Evolutionary conservation across 352 stramenopile genomes (phyloP).

Genomic region (Phytopythium cucurbitacearum): DNA sequence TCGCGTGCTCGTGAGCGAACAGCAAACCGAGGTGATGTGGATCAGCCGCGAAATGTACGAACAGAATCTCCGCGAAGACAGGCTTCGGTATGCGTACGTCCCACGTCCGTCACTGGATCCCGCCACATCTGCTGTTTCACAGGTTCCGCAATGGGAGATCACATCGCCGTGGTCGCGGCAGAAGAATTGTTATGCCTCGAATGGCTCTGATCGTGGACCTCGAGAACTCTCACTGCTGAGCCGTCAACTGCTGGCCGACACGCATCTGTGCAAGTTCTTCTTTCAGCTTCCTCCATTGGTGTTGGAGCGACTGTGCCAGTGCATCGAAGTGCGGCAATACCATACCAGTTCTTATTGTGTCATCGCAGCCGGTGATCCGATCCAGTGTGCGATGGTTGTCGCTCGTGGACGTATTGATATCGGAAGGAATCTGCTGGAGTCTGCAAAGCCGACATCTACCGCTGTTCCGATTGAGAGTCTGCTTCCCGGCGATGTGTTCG

Average conservation of each 20-base stretch:
- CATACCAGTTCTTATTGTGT: conserved; percentile 7
- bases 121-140: no score
- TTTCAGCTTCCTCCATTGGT: conserved; percentile 57
- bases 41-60: conserved; percentile 32
- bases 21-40: conserved; percentile 42
- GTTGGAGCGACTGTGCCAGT: conserved; percentile 42
- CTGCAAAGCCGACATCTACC: no score
- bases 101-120: conserved; percentile 4
- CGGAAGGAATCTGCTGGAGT: background rate
- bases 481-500: conserved; percentile 33
- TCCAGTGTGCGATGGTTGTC: conserved; percentile 31
- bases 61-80: conserved; percentile 32
- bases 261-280: conserved; percentile 29
- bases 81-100: conserved; percentile 32
- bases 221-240: conserved; percentile 21
- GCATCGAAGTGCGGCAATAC: conserved; percentile 32
- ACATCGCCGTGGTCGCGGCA: no score
- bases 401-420: conserved; percentile 20
- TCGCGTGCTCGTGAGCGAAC: conserved; percentile 30
- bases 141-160: no score
- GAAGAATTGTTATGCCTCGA: no score
- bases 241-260: conserved; percentile 26
- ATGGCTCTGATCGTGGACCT: conserved; percentile 2
- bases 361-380: conserved; percentile 14
- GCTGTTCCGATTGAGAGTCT: conserved; percentile 2